Evolutionary conservation across 2,329 filamentous ascomycete species (phyloP), one percentile per base, ranked within the genome.

Genomic region (Graphilbum sp.): DNA sequence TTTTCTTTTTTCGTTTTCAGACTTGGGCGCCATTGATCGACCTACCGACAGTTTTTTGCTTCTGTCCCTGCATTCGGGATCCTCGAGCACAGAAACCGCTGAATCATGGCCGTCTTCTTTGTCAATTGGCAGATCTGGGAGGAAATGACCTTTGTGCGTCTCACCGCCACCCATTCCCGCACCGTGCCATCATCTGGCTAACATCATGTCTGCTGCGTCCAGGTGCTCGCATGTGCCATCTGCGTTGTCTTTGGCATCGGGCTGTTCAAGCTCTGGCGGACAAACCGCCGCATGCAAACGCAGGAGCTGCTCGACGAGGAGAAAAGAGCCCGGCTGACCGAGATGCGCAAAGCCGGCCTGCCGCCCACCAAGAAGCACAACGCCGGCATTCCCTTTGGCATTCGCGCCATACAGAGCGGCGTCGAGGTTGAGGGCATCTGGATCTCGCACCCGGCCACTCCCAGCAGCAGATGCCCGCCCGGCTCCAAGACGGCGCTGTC

Each of bases 91-190:
- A 25, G 7, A 25, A 7, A 7, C 12, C 7, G 23, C 23, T 12
- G 23, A 7, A 53, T 46, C 36, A 62, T 62, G 60, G 53, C 56
- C 36, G 54, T 50, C 30, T 83, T 85, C 56, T 84, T 81, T 57
- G 50, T 63, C 32, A 65, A 61, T 36, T 93, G 85, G 86, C 63
- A 70, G 48, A n/a, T n/a, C 50, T 94, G 86, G 86, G 74, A 90
- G 65, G 76, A 93, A 62, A 77, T 94, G 75, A 82, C 77, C 38
- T 84, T 93, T 62, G 86, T 93, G 63, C 66, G 81, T 67, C n/a
- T 16, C 34, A 12, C 34, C 8, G n/a, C n/a, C n/a, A n/a, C n/a
- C n/a, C n/a, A n/a, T n/a, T n/a, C n/a, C n/a, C n/a, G n/a, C n/a
- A n/a, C n/a, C n/a, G n/a, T n/a, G n/a, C n/a, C n/a, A n/a, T n/a